phyloP scores from a whole-genome alignment of 495 filamentous ascomycete species.

The Penicillium turbatum region DNA sequence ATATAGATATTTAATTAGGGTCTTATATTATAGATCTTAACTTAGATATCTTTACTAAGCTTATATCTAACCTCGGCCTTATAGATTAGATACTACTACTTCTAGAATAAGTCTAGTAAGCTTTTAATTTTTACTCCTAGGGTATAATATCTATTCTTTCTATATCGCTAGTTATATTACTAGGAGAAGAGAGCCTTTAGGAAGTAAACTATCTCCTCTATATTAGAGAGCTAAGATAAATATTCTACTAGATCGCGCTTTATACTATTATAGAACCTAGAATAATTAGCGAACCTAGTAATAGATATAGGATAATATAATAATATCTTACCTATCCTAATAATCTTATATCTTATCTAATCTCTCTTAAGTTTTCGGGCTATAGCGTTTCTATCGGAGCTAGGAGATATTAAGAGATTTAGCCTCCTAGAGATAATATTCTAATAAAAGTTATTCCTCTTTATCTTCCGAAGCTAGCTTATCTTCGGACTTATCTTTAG shows the following conservation, averaged over 20 bases:
- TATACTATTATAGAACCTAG: slow-evolving; percentile 20
- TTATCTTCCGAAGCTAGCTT: slow-evolving; percentile 24
- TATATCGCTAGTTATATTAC: slow-evolving; percentile 21
- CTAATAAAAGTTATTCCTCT: slow-evolving; percentile 23
- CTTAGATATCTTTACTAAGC: slow-evolving; percentile 23
- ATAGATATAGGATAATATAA: neutral
- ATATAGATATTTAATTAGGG: neutral
- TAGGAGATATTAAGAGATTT: slow-evolving; percentile 26
- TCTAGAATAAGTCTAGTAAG: slow-evolving; percentile 36
- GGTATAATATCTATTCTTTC: slow-evolving; percentile 31
- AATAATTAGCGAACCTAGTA: slow-evolving; percentile 13
- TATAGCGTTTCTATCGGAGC: slow-evolving; percentile 31
- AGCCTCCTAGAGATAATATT: slow-evolving; percentile 25
- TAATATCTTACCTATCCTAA: slow-evolving; percentile 22
- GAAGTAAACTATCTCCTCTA: slow-evolving; percentile 28
- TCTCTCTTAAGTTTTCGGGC: slow-evolving; percentile 19
- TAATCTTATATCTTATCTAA: slow-evolving; percentile 24
- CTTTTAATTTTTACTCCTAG: slow-evolving; percentile 31
- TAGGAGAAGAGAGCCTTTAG: slow-evolving; percentile 31
- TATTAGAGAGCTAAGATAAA: slow-evolving; percentile 25
- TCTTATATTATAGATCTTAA: slow-evolving; percentile 24
- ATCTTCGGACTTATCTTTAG: slow-evolving; percentile 20
- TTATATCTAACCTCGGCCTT: slow-evolving; percentile 19
- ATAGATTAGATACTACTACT: slow-evolving; percentile 32
- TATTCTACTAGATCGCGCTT: slow-evolving; percentile 19